Percentiles rank a stretch among this genome's conserved stretches.
phyloP scores from a whole-genome alignment of 176 grass and related monocot genomes.

The Chrysopogon serrulatus region DNA sequence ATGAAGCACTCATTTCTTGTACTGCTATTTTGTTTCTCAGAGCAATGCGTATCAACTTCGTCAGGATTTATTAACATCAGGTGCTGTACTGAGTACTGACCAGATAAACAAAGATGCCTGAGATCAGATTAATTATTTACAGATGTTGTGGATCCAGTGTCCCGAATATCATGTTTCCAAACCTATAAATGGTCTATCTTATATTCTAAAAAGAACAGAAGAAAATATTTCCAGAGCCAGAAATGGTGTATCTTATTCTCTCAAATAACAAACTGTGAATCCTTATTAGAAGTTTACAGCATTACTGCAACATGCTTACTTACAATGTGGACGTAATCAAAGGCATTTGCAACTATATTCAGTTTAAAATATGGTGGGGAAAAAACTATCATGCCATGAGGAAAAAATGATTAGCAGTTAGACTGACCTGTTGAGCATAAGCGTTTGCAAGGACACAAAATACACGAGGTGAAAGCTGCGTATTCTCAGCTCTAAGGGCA shows the following conservation, averaged over 20 bases:
- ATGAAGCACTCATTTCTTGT: neutral
- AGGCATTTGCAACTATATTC: neutral
- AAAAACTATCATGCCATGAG: neutral
- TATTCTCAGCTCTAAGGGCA: conserved; percentile 68
- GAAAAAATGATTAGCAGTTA: neutral
- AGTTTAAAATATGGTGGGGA: neutral
- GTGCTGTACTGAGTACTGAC: neutral
- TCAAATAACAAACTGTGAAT: neutral
- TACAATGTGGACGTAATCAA: neutral
- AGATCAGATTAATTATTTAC: neutral
- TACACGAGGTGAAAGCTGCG: conserved; percentile 52
- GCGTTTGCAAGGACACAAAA: conserved; percentile 80
- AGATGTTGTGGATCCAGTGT: neutral
- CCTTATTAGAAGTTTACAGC: neutral
- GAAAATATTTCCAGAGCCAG: neutral
- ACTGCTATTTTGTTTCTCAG: neutral
- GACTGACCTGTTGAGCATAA: conserved; percentile 64
- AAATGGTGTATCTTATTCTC: neutral
- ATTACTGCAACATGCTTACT: neutral
- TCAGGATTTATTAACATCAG: neutral
- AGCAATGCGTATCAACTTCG: neutral
- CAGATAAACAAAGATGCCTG: neutral
- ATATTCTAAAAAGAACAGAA: neutral
- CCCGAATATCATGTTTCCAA: neutral
- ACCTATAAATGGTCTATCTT: neutral